Evolutionary conservation across 768 basidiomycete genomes (phyloP).

Genomic region (Wakefieldia striispora): DNA sequence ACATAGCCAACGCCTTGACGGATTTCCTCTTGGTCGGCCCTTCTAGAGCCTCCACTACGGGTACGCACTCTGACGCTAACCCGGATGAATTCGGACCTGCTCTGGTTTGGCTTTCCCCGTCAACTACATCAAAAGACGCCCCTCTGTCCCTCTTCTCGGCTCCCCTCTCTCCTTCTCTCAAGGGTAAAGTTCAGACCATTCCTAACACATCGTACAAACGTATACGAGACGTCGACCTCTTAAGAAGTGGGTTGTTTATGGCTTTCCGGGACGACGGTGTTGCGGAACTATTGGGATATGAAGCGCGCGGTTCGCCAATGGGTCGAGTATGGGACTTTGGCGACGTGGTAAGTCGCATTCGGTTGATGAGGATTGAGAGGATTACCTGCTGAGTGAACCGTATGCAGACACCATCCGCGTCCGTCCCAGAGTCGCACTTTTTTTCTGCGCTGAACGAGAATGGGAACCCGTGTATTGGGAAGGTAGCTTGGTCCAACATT

Average conservation of each 20-base stretch:
- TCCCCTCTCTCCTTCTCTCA: slow-evolving; percentile 49
- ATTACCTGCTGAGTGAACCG: background rate
- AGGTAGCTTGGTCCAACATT: slow-evolving; percentile 65
- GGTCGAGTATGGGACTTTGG: slow-evolving; percentile 54
- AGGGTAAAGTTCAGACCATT: slow-evolving; percentile 42
- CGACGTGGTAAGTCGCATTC: slow-evolving; percentile 41
- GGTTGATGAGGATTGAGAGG: background rate
- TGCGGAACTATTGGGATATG: slow-evolving; percentile 53
- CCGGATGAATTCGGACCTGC: slow-evolving; percentile 14
- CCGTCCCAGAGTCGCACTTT: slow-evolving; percentile 51
- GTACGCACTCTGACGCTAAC: background rate
- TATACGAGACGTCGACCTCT: slow-evolving; percentile 62
- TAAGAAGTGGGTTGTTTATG: slow-evolving; percentile 56
- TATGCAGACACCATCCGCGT: slow-evolving; percentile 40
- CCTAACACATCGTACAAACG: slow-evolving; percentile 46
- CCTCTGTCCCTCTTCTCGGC: slow-evolving; percentile 32
- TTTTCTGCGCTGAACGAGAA: slow-evolving; percentile 51
- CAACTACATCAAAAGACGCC: slow-evolving; percentile 4
- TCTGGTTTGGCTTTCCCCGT: slow-evolving; percentile 36
- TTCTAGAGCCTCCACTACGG: slow-evolving; percentile 3
- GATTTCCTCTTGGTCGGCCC: slow-evolving; percentile 38
- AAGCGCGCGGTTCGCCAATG: slow-evolving; percentile 36
- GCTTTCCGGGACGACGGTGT: slow-evolving; percentile 55
- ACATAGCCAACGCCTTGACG: slow-evolving; percentile 33
- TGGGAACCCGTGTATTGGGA: slow-evolving; percentile 54